Base-by-base conservation (phyloP, 75 land plant genomes). In the Larix kaempferi region DNA sequence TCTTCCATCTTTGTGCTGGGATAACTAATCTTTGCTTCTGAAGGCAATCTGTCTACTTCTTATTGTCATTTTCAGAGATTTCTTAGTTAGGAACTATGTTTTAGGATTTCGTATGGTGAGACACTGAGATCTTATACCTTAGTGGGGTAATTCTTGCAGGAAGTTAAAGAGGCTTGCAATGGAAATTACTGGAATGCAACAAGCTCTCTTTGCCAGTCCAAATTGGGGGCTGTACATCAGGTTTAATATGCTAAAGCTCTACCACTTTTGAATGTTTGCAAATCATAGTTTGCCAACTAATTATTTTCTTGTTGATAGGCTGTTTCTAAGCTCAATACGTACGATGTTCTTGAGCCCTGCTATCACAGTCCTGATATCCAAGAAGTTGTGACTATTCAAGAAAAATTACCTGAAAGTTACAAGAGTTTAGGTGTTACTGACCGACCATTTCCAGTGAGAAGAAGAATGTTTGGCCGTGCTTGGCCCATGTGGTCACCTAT, bases 311-410 rank as follows among this genome's bases (percentile, higher is more conserved):
- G 27, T 37, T 21, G 19, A 27, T 88, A 92, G 95, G 95, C 79
- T 7, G n/a, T 92, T 23, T 15, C 44, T 13, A 76, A 76, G 17
- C 62, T 94, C 57, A 94, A 94, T 74, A 83, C 84, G 13, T 92
- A 94, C 74, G 84, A 92, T 74, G 88, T 90, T 33, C 90, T 94
- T 22, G 95, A 94, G 75, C 94, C 98, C 12, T 94, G 98, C 80
- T 92, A 86, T 80, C 90, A 94, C 49, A 76, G 59, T 66, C 81
- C 85, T 0, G 57, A 63, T 29, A 57, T 56, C 4, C 17, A 56
- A 74, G 58, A 84, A 29, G 41, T 65, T 52, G 44, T 44, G 17
- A 6, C 77, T 29, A 23, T 15, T 54, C 12, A 81, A 12, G 54
- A 59, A n/a, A 88, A 65, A 35, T 73, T 94, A 60, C 96, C 96